phyloP scores from a whole-genome alignment of 2,329 filamentous ascomycete genomes.

The Phoma sp. region DNA sequence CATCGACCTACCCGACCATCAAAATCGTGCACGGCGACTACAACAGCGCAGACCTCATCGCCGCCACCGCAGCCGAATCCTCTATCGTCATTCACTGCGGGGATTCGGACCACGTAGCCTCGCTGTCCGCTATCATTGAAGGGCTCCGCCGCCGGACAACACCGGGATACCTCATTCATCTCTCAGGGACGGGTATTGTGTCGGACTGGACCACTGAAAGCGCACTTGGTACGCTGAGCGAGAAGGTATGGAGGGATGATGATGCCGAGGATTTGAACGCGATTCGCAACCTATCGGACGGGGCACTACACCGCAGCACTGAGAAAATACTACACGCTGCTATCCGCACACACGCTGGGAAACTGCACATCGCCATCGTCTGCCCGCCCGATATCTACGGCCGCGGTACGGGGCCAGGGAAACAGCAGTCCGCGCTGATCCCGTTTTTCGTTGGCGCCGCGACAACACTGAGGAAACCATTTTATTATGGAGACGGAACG shows the following conservation, averaged over 20 bases:
- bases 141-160: constrained; percentile 58
- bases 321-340: constrained; percentile 70
- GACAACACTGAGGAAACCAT: constrained; percentile 49
- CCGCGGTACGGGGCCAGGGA: constrained; percentile 61
- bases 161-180: constrained; percentile 60
- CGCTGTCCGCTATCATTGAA: constrained; percentile 56
- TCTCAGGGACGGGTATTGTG: constrained; percentile 63
- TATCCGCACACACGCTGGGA: constrained; percentile 48
- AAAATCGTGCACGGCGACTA: constrained; percentile 58
- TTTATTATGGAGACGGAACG: constrained; percentile 61
- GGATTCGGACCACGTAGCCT: constrained; percentile 38
- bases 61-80: constrained; percentile 55
- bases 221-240: constrained; percentile 30
- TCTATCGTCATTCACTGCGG: constrained; percentile 58
- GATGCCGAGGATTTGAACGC: constrained; percentile 62
- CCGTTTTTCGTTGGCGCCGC: constrained; percentile 51
- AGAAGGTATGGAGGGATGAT: constrained; percentile 64
- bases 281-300: constrained; percentile 62
- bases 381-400: constrained; percentile 72
- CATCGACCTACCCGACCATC: constrained; percentile 50
- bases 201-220: constrained; percentile 51
- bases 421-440: constrained; percentile 52
- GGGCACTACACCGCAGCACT: constrained; percentile 68
- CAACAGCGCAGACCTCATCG: constrained; percentile 54
- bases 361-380: constrained; percentile 59